Percentiles rank a stretch among this genome's conserved stretches.
Evolutionary conservation across 2,329 filamentous ascomycete genomes (phyloP).

Genomic region (Akanthomyces lecanii): DNA sequence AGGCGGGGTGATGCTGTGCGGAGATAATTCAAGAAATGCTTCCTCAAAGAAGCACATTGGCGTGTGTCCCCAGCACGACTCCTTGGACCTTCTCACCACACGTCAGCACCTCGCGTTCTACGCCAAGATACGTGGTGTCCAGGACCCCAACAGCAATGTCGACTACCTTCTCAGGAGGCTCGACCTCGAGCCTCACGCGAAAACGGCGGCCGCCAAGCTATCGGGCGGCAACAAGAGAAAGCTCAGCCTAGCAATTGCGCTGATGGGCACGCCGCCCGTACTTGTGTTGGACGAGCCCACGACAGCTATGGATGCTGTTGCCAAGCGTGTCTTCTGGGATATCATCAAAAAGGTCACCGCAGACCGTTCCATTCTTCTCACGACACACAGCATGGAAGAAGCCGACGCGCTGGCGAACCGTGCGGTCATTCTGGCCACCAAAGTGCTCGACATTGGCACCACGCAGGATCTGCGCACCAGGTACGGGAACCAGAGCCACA

Average conservation of each 20-base stretch:
- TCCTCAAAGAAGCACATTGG: constrained; percentile 66
- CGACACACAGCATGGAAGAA: constrained; percentile 89
- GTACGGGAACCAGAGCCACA: constrained; percentile 59
- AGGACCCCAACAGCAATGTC: constrained; percentile 68
- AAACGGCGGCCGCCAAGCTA: constrained; percentile 68
- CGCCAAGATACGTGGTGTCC: constrained; percentile 66
- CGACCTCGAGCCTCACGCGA: constrained; percentile 62
- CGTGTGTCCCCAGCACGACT: constrained; percentile 79
- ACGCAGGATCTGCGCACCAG: constrained; percentile 52
- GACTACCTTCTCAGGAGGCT: constrained; percentile 67
- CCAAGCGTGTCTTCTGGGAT: constrained; percentile 84
- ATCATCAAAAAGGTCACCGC: constrained; percentile 63
- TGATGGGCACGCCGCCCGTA: constrained; percentile 82
- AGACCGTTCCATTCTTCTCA: constrained; percentile 71
- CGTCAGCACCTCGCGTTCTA: constrained; percentile 78
- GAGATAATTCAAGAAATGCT: constrained; percentile 53
- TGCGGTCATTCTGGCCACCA: constrained; percentile 38
- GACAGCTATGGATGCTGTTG: constrained; percentile 79
- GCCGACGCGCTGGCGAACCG: constrained; percentile 76
- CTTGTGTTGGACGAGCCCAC: constrained; percentile 80
- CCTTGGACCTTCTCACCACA: constrained; percentile 81
- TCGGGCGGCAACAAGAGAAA: constrained; percentile 87
- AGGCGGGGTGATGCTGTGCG: constrained; percentile 65
- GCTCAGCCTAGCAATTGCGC: constrained; percentile 73
- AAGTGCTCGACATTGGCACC: constrained; percentile 58